Evolutionary conservation across 2,329 filamentous ascomycete genomes (phyloP), one percentile per base, ranked within the genome.

Genomic region (Colletotrichum spaethianum): DNA sequence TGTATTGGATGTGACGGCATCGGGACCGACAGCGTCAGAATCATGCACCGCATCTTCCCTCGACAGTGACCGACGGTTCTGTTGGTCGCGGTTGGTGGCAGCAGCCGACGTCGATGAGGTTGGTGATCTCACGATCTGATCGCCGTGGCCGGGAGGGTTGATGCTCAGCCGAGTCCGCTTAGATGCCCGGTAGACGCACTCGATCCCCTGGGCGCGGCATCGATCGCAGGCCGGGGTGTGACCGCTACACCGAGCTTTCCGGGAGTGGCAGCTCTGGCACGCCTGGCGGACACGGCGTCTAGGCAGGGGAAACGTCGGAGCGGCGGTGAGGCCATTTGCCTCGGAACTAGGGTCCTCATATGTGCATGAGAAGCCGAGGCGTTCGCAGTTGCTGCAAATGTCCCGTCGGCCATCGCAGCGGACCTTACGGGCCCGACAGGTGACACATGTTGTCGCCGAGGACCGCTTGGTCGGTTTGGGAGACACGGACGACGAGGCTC

Each of bases 201-300:
- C 86, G 63, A 89, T 86, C 9, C 86, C 86, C 63, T 89, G 87
- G 5, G 82, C 80, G 28, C 86, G 85, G 62, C 85, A 87, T 11
- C 85, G 82, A 62, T 89, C 86, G 75, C 88, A 90, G 63, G 85
- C 83, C 4, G 88, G 88, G 61, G 86, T 82, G 74, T 89, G 85
- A n/a, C 88, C 88, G 63, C 86, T 89, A 80, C 88, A 90, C 60
- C 88, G 83, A 38, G 88, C 88, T 77, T 90, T 90, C 75, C 88
- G 83, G 42, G 86, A 86, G 74, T 90, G 88, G 78, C 88, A 90
- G 76, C 85, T 88, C 76, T 87, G 83, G 75, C 88, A 90, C 36
- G 88, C 88, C 78, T 89, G 84, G 55, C 88, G 84, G 53, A 89
- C 88, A 28, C 88, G 86, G 46, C 88, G 85, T 50, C 87, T 82